A percentile compares a stretch with the other conserved stretches of the same genome.
phyloP scores from a whole-genome alignment of 208 protist species.

The Blastocrithidia nonstop region DNA sequence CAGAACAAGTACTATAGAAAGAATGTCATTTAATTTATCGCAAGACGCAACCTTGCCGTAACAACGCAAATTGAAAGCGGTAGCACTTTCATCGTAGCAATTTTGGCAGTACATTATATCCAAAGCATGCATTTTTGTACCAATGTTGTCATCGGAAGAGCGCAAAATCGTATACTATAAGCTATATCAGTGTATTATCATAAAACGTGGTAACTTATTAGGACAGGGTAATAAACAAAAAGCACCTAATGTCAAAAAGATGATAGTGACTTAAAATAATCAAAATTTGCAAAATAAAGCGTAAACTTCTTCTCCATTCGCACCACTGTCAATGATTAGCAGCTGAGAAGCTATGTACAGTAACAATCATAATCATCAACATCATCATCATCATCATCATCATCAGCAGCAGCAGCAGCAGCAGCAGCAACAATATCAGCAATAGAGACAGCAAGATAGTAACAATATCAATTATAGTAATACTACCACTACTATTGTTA shows the following conservation, averaged over 20 bases:
- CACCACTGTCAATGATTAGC: too few species aligned
- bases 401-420: not conserved
- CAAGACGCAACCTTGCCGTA: not conserved
- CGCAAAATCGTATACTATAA: constrained; percentile 22
- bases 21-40: not conserved
- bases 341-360: too few species aligned
- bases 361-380: too few species aligned
- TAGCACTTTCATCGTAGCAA: not conserved
- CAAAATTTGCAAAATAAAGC: too few species aligned
- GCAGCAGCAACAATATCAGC: not conserved
- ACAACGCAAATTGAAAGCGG: not conserved
- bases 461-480: not conserved
- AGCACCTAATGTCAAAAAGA: too few species aligned
- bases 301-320: too few species aligned
- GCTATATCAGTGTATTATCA: constrained; percentile 24
- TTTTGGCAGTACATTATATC: constrained; percentile 62
- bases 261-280: too few species aligned
- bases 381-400: not conserved
- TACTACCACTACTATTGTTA: too few species aligned
- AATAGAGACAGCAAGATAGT: not conserved
- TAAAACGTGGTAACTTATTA: constrained; percentile 18
- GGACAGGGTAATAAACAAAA: too few species aligned
- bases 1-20: not conserved
- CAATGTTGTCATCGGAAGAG: constrained; percentile 18
- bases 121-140: constrained; percentile 70